Base-by-base conservation (phyloP, 2,329 filamentous ascomycete genomes). In the Curvularia spicifera region DNA sequence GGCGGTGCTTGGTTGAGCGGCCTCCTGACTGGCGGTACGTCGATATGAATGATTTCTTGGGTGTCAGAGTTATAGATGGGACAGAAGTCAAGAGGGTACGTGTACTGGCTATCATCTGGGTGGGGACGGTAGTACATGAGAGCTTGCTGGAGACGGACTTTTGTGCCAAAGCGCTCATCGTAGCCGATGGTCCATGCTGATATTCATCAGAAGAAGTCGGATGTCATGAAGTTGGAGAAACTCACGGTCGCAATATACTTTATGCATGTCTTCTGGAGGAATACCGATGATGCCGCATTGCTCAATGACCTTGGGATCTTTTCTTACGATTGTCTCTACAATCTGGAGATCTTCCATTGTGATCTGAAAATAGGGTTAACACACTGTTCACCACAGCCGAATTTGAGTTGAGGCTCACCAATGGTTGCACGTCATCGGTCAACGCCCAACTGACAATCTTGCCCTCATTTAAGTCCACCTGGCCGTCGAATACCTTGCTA, bases 61-160 rank as follows among this genome's bases (percentile, higher is more conserved):
- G 90, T 93, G 71, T 92, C 89, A 1, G 90, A 83, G 72, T 96
- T 93, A 78, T 87, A 96, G 71, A 97, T 96, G 1, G 93, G 93
- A 72, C 92, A 96, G 79, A 97, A 97, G 78, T 97, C 93, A 51
- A 97, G 85, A 0, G 93, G 93, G 73, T 89, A 97, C 39, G 90
- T 89, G 78, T 97, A 97, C 79, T 97, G 93, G 76, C 87, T 91
- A 79, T 94, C 91, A 71, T 97, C 93, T 18, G 89, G 72, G 67
- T 94, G 84, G 3, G 93, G 93, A 15, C 93, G 88, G 78, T 96
- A 97, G 82, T 97, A 97, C 92, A 97, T 96, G 53, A 97, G 82
- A 1, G 92, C 93, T 79, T 97, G 93, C 78, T 97, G 93, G 4
- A 97, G 85, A 53, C 93, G 88, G 43, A 91, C 83, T 43, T 82